These are phyloP conservation scores for Thalassiosira livingstoniorum DNA, from an alignment of 352 stramenopile genomes.

Conservation along the genomic window DNA sequence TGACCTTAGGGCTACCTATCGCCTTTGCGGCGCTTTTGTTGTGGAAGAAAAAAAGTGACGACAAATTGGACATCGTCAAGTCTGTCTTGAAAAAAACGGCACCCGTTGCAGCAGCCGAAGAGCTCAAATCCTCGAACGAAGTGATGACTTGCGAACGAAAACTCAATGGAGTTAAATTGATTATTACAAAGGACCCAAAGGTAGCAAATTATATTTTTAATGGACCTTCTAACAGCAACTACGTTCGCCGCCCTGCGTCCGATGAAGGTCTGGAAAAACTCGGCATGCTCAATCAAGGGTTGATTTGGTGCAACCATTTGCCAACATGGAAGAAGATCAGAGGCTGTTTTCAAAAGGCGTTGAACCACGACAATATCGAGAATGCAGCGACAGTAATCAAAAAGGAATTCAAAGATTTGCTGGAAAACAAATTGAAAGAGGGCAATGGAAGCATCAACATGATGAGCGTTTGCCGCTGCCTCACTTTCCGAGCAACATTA, in stretches of 20 bases:
- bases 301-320: constrained; percentile 53
- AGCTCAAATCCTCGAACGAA: constrained; percentile 10
- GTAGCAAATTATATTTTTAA: constrained; percentile 43
- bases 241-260: constrained; percentile 26
- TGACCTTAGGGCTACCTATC: no score
- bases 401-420: constrained; percentile 7
- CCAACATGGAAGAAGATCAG: constrained; percentile 22
- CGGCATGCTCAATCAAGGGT: constrained; percentile 40
- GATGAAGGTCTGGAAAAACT: constrained; percentile 33
- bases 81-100: constrained; percentile 32
- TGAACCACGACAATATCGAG: constrained; percentile 36
- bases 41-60: no score
- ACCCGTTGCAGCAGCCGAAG: constrained; percentile 22
- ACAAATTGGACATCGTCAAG: constrained; percentile 20
- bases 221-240: constrained; percentile 18
- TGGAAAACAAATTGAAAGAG: constrained; percentile 11
- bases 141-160: constrained; percentile 24
- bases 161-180: constrained; percentile 18
- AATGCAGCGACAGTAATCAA: constrained; percentile 16
- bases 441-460: constrained; percentile 27
- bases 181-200: constrained; percentile 41
- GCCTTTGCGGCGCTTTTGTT: no score
- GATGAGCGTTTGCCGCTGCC: constrained; percentile 37
- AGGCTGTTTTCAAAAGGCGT: constrained; percentile 35
- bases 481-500: constrained; percentile 46